phyloP scores from a whole-genome alignment of 2,329 filamentous ascomycete genomes.

The Zymoseptoria ardabiliae region DNA sequence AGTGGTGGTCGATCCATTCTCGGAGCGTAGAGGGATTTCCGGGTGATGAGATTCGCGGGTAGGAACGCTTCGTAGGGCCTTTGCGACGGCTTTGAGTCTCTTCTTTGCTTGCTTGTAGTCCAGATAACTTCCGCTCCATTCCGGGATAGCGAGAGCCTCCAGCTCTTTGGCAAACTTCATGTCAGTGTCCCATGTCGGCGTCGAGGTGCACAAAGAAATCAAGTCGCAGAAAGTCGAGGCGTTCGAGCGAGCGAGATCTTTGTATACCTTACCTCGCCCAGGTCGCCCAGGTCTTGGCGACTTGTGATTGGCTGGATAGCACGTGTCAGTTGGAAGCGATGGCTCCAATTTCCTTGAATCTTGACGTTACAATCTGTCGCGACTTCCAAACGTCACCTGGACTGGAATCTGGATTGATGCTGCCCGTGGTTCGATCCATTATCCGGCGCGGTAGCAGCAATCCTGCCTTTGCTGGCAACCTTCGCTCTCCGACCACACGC shows the following conservation, averaged over 20 bases:
- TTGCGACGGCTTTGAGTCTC: constrained; percentile 73
- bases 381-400: background rate
- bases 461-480: background rate
- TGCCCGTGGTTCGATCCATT: background rate
- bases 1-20: background rate
- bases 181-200: background rate
- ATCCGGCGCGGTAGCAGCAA: background rate
- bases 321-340: background rate
- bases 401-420: background rate
- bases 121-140: constrained; percentile 21
- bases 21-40: background rate
- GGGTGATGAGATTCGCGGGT: constrained; percentile 9
- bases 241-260: background rate
- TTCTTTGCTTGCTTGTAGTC: constrained; percentile 66
- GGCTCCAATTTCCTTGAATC: background rate
- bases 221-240: background rate
- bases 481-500: background rate
- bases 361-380: background rate
- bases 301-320: background rate
- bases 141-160: constrained; percentile 12
- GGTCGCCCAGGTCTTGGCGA: background rate
- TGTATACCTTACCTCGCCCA: too few species aligned
- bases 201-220: background rate
- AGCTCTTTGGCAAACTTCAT: constrained; percentile 27
- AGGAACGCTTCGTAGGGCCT: constrained; percentile 54